These are phyloP conservation scores for Coemansia sp. DNA, from an alignment of 192 early-diverging fungal genomes.

Conservation along the genomic window DNA sequence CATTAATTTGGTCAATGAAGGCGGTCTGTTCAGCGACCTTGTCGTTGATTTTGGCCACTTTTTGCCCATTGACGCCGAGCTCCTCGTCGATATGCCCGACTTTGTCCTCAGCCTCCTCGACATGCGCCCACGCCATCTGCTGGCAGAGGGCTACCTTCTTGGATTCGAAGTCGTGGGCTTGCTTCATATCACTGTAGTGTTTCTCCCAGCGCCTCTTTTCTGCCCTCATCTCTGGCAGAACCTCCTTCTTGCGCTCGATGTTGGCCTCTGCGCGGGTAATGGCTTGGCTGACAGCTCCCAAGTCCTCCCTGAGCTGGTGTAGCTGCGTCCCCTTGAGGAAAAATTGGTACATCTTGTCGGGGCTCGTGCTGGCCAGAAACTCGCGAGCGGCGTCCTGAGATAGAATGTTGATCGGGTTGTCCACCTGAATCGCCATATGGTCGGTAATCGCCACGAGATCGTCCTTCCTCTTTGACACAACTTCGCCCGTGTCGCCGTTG, in stretches of 20 bases:
- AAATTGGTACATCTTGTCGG: constrained; percentile 90
- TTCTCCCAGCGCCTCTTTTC: constrained; percentile 67
- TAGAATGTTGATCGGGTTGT: constrained; percentile 93
- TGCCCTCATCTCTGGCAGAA: constrained; percentile 72
- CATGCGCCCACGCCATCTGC: constrained; percentile 75
- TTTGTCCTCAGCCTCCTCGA: constrained; percentile 59
- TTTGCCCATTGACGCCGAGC: constrained; percentile 26
- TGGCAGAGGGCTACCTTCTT: constrained; percentile 64
- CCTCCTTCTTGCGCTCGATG: constrained; percentile 61
- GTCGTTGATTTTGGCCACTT: constrained; percentile 51
- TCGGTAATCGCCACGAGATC: constrained; percentile 84
- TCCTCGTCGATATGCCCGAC: constrained; percentile 38
- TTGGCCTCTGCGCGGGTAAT: constrained; percentile 57
- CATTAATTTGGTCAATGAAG: constrained; percentile 49
- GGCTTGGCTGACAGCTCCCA: constrained; percentile 60
- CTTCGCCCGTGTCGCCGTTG: constrained; percentile 59
- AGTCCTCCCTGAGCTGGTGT: constrained; percentile 74
- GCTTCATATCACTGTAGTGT: constrained; percentile 68
- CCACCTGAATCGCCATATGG: constrained; percentile 87
- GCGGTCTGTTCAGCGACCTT: constrained; percentile 59
- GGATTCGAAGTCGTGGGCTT: constrained; percentile 61
- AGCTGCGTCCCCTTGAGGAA: constrained; percentile 90
- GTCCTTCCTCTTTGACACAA: constrained; percentile 77
- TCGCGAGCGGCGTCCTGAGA: constrained; percentile 91
- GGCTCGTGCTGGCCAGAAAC: constrained; percentile 81